Conservation (phyloP, 2,329 filamentous ascomycete genomes). For the Diaporthe citriasiana region DNA sequence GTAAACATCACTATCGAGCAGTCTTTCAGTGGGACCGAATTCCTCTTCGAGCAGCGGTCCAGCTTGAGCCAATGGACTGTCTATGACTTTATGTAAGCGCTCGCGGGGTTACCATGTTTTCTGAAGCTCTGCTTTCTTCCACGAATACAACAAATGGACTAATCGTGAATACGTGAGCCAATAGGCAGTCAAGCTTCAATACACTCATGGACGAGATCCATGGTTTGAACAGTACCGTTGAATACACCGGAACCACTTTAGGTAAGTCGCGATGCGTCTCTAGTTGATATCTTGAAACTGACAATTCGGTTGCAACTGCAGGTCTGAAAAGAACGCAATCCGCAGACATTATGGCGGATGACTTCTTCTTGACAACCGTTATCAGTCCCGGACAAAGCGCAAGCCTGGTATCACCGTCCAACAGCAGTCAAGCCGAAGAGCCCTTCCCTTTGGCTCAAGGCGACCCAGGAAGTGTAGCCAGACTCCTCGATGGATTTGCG, state of each 20-base stretch:
- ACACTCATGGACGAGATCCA: slow-evolving; percentile 22
- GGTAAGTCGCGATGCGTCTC: not conserved
- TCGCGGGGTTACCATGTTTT: fast-evolving
- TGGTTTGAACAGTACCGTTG: slow-evolving; percentile 25
- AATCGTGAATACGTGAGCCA: not conserved
- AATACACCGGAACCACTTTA: slow-evolving; percentile 34
- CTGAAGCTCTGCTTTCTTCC: not conserved
- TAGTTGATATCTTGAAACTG: not conserved
- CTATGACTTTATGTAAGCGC: slow-evolving; percentile 37
- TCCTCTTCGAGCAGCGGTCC: slow-evolving; percentile 36
- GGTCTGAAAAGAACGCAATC: not conserved
- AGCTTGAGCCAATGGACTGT: slow-evolving; percentile 38
- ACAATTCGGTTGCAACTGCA: not conserved
- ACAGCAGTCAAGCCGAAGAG: not conserved
- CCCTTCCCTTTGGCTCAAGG: slow-evolving; percentile 30
- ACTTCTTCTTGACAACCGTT: slow-evolving; percentile 34
- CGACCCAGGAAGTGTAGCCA: slow-evolving; percentile 2
- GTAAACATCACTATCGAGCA: slow-evolving; percentile 35
- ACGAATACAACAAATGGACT: not conserved
- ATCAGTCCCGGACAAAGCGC: slow-evolving; percentile 29
- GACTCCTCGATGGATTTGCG: slow-evolving; percentile 33
- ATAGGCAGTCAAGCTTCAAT: slow-evolving; percentile 34
- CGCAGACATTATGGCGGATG: slow-evolving; percentile 32
- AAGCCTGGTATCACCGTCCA: slow-evolving; percentile 17
- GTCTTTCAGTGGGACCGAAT: slow-evolving; percentile 39